Evolutionary conservation across 1,284 basidiomycete species (phyloP).

Genomic region (Sutorius eximius): DNA sequence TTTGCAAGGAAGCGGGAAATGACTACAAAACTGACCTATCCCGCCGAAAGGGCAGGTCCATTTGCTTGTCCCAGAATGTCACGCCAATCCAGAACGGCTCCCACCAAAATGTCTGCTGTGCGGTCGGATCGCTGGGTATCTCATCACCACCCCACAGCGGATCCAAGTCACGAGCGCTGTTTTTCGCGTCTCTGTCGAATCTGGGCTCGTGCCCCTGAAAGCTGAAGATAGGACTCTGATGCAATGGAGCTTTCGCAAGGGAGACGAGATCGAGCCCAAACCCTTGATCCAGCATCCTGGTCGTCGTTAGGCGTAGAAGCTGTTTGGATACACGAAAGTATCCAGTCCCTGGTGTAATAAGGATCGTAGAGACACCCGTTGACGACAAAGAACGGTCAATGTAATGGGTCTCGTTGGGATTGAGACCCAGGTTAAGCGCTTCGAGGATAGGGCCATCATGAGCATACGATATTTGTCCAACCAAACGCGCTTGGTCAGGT

Average conservation of each 20-base stretch:
- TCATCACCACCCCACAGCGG: conserved; percentile 82
- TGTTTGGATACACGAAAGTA: conserved; percentile 93
- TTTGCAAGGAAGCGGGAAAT: not conserved
- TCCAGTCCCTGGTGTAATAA: conserved; percentile 93
- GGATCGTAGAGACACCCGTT: conserved; percentile 84
- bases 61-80: conserved; percentile 82
- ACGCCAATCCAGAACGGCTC: conserved; percentile 83
- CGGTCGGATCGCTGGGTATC: conserved; percentile 36
- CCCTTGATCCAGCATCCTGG: conserved; percentile 94
- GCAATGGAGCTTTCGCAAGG: conserved; percentile 90
- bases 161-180: conserved; percentile 57
- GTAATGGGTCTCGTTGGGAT: conserved; percentile 93
- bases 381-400: conserved; percentile 93
- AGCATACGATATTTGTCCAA: conserved; percentile 81
- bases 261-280: conserved; percentile 89
- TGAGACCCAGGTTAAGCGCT: conserved; percentile 90
- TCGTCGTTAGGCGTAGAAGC: conserved; percentile 89
- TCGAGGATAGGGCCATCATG: conserved; percentile 96
- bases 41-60: conserved; percentile 82
- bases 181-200: conserved; percentile 45
- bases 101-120: conserved; percentile 71
- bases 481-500: conserved; percentile 63
- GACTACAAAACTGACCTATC: conserved; percentile 59
- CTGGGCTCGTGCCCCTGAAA: conserved; percentile 63
- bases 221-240: conserved; percentile 88